Evolutionary conservation across 1,139 yeast species (phyloP).

Genomic region (Debaryomyces subglobosus): DNA sequence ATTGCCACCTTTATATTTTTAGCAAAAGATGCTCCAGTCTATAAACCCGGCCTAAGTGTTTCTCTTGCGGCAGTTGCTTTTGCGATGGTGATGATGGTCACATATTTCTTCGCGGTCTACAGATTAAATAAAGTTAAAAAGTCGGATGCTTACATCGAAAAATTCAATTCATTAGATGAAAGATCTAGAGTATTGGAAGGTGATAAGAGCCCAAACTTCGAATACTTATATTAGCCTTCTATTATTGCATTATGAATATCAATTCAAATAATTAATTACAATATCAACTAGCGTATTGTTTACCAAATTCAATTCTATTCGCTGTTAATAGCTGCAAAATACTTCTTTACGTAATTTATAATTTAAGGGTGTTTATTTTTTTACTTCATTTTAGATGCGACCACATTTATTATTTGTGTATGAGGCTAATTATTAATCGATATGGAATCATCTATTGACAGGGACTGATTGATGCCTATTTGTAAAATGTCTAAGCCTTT

Average conservation of each 20-base stretch:
- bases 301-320: background rate
- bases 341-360: background rate
- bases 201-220: constrained; percentile 66
- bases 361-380: background rate
- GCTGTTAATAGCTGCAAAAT: background rate
- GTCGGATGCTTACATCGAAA: constrained; percentile 36
- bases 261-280: background rate
- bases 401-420: background rate
- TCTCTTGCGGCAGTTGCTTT: constrained; percentile 57
- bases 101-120: constrained; percentile 45
- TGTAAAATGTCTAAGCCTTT: background rate
- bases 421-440: background rate
- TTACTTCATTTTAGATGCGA: background rate
- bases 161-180: constrained; percentile 49
- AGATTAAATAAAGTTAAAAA: constrained; percentile 48
- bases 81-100: constrained; percentile 46
- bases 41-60: constrained; percentile 57
- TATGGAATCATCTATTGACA: background rate
- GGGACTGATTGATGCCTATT: background rate
- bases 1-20: constrained; percentile 67
- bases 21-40: constrained; percentile 59
- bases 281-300: background rate
- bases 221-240: constrained; percentile 33
- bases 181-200: constrained; percentile 57
- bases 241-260: background rate